Conservation (phyloP, 495 filamentous ascomycete genomes). For the Bacidia gigantensis region DNA sequence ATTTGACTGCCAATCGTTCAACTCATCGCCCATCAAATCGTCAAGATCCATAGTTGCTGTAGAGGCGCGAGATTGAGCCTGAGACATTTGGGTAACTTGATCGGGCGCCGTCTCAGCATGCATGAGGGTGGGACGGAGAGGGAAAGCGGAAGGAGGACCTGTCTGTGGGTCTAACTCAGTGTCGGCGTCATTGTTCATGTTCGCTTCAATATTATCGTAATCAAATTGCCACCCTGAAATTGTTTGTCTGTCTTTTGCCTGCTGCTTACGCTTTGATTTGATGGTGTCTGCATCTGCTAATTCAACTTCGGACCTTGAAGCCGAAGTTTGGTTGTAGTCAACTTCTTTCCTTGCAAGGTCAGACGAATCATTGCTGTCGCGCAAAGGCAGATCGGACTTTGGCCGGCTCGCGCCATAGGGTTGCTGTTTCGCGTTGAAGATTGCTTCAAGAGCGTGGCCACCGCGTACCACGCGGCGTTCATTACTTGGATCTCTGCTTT, state of each 20-base stretch:
- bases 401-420: constrained; percentile 17
- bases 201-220: background rate
- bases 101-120: constrained; percentile 5
- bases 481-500: background rate
- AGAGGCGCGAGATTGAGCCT: background rate
- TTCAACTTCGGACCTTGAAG: constrained; percentile 3
- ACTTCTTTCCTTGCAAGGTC: constrained; percentile 17
- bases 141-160: background rate
- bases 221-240: constrained; percentile 3
- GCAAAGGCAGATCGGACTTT: constrained; percentile 34
- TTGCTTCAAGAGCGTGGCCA: background rate
- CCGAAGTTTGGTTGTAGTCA: constrained; percentile 3
- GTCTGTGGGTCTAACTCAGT: background rate
- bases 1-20: constrained; percentile 1
- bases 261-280: constrained; percentile 3
- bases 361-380: constrained; percentile 34
- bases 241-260: constrained; percentile 1
- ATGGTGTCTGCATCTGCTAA: constrained; percentile 7
- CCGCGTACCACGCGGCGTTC: constrained; percentile 3
- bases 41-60: constrained; percentile 3
- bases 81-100: no score
- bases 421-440: background rate
- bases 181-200: constrained; percentile 1
- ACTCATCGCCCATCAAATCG: constrained; percentile 4
- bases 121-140: background rate